Base-by-base conservation (phyloP, 2,329 filamentous ascomycete genomes). In the Cordyceps fumosorosea region DNA sequence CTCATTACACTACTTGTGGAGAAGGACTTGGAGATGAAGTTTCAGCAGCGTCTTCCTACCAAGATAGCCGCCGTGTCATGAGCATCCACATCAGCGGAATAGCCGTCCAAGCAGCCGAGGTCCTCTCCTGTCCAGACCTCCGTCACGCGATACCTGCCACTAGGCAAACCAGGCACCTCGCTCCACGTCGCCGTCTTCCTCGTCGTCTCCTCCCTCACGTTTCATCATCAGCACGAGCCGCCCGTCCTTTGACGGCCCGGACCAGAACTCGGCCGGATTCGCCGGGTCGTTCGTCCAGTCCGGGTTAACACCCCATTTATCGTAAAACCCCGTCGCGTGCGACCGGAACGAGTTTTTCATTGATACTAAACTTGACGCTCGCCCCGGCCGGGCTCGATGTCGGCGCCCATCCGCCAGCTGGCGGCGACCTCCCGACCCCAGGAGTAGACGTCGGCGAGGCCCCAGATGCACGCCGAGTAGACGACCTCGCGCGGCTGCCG, bases 201-300 rank as follows among this genome's bases (percentile, higher is more conserved):
- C 26, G 67, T 67, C 3, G 66, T 70, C 2, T 66, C 60, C 0
- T 72, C 66, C 32, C 20, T 73, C 58, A 77, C 76, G 67, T 83
- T n/a, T 83, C n/a, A 82, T 67, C 64, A 80, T 70, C 34, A 82
- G 72, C 18, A 81, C 75, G 45, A 81, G 72, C n/a, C 75, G 76
- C 1, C 80, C 80, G 20, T 73, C 67, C 8, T 69, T 69, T 3
- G 74, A 78, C 26, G 69, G 69, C 0, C 80, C 80, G 1, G 76
- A 72, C 79, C 79, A 83, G 69, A 76, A 82, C 69, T 81, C 77
- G 2, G 81, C 79, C 4, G 80, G 80, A 60, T 77, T 70, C 0
- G 74, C 76, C 18, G 69, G 66, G 65, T 84, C 80, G 68, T 76
- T 29, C 5, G 29, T 29, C 29, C 29, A 29, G 29, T 29, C 29